A percentile compares a stretch with the other conserved stretches of the same genome.
These are phyloP conservation scores for Populus hybrid DNA, from an alignment of 441 rosid genomes.

Conservation along the genomic window DNA sequence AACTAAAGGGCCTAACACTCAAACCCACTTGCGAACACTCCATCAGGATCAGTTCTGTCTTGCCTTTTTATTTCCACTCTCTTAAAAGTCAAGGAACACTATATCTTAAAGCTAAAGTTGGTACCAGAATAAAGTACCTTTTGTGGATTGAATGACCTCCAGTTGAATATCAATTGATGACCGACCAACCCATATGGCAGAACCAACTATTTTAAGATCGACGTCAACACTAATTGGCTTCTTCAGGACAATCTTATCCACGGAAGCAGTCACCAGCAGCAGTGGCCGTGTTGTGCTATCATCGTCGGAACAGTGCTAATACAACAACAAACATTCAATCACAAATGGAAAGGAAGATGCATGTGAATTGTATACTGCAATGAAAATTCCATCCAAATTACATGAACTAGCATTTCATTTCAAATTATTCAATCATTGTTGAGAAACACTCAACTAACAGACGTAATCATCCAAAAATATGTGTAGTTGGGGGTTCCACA, in stretches of 20 bases:
- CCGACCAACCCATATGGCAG: conserved; percentile 82
- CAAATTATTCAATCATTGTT: background rate
- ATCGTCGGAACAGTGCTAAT: conserved; percentile 71
- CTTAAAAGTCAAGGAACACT: background rate
- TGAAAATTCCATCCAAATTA: conserved; percentile 1
- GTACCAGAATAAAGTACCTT: conserved; percentile 28
- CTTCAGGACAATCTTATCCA: conserved; percentile 70
- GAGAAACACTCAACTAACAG: background rate
- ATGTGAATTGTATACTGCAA: background rate
- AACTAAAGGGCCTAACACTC: background rate
- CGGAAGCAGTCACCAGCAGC: conserved; percentile 81
- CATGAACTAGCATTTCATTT: background rate
- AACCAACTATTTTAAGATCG: conserved; percentile 65
- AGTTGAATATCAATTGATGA: conserved; percentile 87
- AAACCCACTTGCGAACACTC: background rate
- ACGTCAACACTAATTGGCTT: conserved; percentile 64
- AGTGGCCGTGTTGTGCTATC: conserved; percentile 74
- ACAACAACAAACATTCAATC: conserved; percentile 20
- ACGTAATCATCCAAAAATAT: background rate
- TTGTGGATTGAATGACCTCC: conserved; percentile 53
- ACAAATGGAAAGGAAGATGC: conserved; percentile 6
- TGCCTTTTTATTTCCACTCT: background rate
- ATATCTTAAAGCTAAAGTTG: background rate
- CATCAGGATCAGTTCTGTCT: background rate
- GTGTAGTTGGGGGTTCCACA: background rate